Percentiles rank a stretch among this genome's conserved stretches.
Conservation (phyloP, 2,329 filamentous ascomycete species). For the Colletotrichum cordylinicola region DNA sequence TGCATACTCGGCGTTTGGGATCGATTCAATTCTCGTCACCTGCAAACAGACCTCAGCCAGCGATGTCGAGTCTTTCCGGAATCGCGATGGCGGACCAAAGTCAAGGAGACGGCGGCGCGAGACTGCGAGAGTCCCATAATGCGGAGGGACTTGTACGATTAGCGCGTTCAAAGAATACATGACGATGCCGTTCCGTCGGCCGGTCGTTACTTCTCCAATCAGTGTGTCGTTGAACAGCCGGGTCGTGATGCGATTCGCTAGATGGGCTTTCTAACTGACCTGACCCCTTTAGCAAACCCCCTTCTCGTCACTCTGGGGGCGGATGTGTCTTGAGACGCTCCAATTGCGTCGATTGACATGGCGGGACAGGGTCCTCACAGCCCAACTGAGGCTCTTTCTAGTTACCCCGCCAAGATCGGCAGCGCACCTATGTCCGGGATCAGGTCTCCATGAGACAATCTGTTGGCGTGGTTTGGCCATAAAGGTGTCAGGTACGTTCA, state of each 20-base stretch:
- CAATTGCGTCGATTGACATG: not conserved
- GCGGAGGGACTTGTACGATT: conserved; percentile 6
- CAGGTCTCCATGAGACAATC: not conserved
- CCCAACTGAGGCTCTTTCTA: not conserved
- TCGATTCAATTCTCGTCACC: not conserved
- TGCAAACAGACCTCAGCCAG: not conserved
- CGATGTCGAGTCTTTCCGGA: not conserved
- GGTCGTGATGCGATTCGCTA: not conserved
- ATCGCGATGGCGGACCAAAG: not conserved
- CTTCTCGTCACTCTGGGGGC: not conserved
- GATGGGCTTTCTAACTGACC: not conserved
- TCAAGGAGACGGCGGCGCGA: not conserved
- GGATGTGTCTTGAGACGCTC: not conserved
- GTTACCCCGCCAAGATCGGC: not conserved
- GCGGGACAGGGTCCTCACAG: not conserved
- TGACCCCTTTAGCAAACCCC: not conserved
- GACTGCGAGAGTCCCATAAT: not conserved
- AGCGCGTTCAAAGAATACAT: not conserved
- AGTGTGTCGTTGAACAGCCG: not conserved
- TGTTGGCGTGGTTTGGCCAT: not conserved
- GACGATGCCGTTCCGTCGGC: not conserved
- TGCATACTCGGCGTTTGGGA: conserved; percentile 23
- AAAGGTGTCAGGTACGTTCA: not conserved
- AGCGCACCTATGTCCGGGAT: not conserved
- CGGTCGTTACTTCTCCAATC: not conserved